Evolutionary conservation across 2,329 filamentous ascomycete species (phyloP).

Genomic region (Atkinsonella hypoxylon): DNA sequence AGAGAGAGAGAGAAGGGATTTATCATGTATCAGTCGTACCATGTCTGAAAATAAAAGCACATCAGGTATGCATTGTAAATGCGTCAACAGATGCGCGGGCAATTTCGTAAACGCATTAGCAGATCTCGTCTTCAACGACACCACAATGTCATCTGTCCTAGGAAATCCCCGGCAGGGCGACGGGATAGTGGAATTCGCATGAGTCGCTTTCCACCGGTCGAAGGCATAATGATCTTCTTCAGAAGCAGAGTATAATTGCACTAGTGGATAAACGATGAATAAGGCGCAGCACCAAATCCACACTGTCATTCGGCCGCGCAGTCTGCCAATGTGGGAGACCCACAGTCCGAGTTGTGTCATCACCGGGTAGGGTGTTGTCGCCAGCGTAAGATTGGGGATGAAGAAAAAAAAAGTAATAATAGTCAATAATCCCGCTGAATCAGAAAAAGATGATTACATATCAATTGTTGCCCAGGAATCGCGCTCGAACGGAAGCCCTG

Average conservation of each 20-base stretch:
- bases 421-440: no score
- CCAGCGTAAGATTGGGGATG: not conserved
- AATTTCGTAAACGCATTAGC: slow-evolving; percentile 42
- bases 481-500: not conserved
- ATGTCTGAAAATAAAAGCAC: slow-evolving; percentile 47
- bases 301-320: not conserved
- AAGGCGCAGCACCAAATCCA: not conserved
- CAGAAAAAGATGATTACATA: no score
- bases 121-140: slow-evolving; percentile 49
- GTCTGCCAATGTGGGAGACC: not conserved
- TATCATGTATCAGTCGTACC: slow-evolving; percentile 9
- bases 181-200: slow-evolving; percentile 24
- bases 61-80: slow-evolving; percentile 40
- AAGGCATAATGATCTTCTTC: slow-evolving; percentile 11
- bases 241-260: not conserved
- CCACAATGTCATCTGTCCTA: slow-evolving; percentile 29
- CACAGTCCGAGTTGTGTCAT: not conserved
- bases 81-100: slow-evolving; percentile 43
- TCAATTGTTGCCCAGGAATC: no score
- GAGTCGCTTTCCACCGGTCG: slow-evolving; percentile 22
- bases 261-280: not conserved
- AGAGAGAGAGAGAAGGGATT: no score
- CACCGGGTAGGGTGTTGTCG: not conserved
- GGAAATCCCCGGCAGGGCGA: slow-evolving; percentile 29
- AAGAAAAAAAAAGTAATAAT: no score